Percentiles rank a stretch among this genome's conserved stretches.
Evolutionary conservation across 768 basidiomycete species (phyloP).

Genomic region (Chalciporus piperatus): DNA sequence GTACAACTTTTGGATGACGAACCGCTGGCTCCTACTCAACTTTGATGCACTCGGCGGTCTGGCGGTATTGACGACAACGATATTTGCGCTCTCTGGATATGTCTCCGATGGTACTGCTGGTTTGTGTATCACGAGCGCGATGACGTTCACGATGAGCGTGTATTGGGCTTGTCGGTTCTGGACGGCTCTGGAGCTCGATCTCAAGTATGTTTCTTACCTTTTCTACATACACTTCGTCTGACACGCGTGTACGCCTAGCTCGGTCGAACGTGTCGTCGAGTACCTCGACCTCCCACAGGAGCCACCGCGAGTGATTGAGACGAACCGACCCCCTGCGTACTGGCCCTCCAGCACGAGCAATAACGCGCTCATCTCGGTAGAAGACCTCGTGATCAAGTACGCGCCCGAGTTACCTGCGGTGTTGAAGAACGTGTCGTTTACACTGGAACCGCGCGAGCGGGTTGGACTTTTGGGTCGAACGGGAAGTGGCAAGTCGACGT

Average conservation of each 20-base stretch:
- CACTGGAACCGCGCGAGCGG: conserved; percentile 66
- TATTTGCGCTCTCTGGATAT: conserved; percentile 69
- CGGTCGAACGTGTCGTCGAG: conserved; percentile 89
- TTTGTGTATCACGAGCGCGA: conserved; percentile 74
- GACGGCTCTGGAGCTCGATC: conserved; percentile 65
- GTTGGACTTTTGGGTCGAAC: conserved; percentile 82
- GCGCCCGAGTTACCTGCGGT: conserved; percentile 82
- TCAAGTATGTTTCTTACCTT: conserved; percentile 52
- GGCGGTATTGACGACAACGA: conserved; percentile 69
- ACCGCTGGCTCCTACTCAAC: conserved; percentile 79
- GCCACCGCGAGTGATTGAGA: conserved; percentile 72
- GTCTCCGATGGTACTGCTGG: conserved; percentile 62
- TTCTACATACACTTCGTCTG: neutral
- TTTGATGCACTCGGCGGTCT: conserved; percentile 78
- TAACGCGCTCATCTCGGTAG: conserved; percentile 59
- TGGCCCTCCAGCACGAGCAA: conserved; percentile 80
- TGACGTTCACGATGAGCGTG: conserved; percentile 52
- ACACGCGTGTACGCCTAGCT: conserved; percentile 42
- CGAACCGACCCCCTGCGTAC: conserved; percentile 79
- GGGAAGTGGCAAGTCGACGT: conserved; percentile 77
- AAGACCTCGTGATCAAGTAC: conserved; percentile 79
- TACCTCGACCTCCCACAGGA: conserved; percentile 90
- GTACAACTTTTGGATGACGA: conserved; percentile 89
- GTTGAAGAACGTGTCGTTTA: conserved; percentile 72
- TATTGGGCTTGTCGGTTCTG: conserved; percentile 51